These are phyloP conservation scores for Thielaviopsis euricoi DNA, from an alignment of 2,329 filamentous ascomycete genomes.

Conservation along the genomic window DNA sequence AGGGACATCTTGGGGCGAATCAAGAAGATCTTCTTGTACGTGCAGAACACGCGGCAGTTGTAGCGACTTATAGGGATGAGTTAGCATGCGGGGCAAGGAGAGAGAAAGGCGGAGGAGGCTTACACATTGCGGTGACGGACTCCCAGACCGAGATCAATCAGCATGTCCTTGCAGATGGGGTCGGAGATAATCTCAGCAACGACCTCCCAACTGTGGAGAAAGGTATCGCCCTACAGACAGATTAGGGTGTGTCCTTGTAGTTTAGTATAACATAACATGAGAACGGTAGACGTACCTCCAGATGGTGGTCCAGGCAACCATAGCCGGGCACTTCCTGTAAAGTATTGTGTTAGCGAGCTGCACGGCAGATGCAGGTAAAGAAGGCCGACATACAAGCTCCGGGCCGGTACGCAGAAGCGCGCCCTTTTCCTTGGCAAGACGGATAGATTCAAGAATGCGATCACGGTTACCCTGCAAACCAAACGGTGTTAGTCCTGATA, in stretches of 20 bases:
- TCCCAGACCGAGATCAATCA: conserved; percentile 21
- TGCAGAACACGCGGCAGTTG: conserved; percentile 22
- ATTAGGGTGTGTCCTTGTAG: neutral
- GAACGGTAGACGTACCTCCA: conserved; percentile 14
- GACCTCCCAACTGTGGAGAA: conserved; percentile 19
- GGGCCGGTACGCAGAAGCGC: conserved; percentile 46
- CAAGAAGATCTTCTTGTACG: conserved; percentile 16
- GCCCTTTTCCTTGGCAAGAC: conserved; percentile 39
- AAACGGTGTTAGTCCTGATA: neutral
- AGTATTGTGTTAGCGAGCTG: conserved; percentile 5
- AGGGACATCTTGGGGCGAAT: conserved; percentile 18
- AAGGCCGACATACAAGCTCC: conserved; percentile 17
- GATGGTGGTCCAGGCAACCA: conserved; percentile 20
- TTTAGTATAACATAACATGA: too few species aligned
- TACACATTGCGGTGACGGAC: conserved; percentile 11
- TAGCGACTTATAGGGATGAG: conserved; percentile 19
- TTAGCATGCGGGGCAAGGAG: neutral
- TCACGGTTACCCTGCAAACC: conserved; percentile 35
- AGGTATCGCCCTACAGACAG: conserved; percentile 17
- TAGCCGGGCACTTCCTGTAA: conserved; percentile 21
- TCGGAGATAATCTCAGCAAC: conserved; percentile 20
- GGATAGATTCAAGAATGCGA: conserved; percentile 47
- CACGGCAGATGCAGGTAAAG: neutral
- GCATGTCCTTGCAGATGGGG: conserved; percentile 17
- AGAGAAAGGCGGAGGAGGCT: neutral